Evolutionary conservation across 148 eudicot species (phyloP).

Genomic region (Nepenthes mirabilis): DNA sequence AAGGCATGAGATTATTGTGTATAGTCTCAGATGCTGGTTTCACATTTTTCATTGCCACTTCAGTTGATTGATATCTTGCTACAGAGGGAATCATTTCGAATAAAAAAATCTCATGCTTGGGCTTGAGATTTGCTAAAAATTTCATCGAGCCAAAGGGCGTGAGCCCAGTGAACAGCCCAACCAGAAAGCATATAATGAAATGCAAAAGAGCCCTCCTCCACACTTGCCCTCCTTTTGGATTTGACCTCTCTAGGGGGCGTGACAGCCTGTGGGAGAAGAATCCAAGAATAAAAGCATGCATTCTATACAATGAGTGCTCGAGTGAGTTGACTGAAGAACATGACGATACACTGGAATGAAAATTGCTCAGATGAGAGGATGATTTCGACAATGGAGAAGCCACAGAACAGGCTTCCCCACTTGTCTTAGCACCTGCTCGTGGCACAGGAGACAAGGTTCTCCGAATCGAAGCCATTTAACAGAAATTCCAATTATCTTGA

Average conservation of each 20-base stretch:
- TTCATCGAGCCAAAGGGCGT: slow-evolving; percentile 43
- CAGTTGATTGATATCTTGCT: slow-evolving; percentile 16
- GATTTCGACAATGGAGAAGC: slow-evolving; percentile 69
- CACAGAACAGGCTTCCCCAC: slow-evolving; percentile 51
- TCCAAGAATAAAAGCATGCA: slow-evolving; percentile 37
- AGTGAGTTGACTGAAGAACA: slow-evolving; percentile 30
- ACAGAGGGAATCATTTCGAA: slow-evolving; percentile 30
- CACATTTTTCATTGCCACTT: slow-evolving; percentile 14
- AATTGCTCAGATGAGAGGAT: slow-evolving; percentile 35
- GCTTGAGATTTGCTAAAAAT: slow-evolving; percentile 27
- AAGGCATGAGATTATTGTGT: slow-evolving; percentile 3
- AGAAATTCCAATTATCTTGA: too few relatives aligned
- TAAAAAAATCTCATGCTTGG: slow-evolving; percentile 37
- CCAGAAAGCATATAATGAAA: slow-evolving; percentile 37
- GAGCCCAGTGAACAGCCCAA: slow-evolving; percentile 62
- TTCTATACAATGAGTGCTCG: slow-evolving; percentile 44
- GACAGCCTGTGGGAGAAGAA: slow-evolving; percentile 52
- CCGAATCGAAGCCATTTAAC: slow-evolving; percentile 58
- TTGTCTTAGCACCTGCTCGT: slow-evolving; percentile 31
- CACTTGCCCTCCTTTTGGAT: slow-evolving; percentile 27
- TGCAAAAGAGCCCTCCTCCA: slow-evolving; percentile 57
- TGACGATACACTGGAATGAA: slow-evolving; percentile 19
- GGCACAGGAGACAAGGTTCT: slow-evolving; percentile 76
- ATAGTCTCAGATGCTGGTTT: slow-evolving; percentile 11
- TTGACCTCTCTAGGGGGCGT: slow-evolving; percentile 47